A percentile compares a stretch with the other conserved stretches of the same genome.
phyloP scores from a whole-genome alignment of 768 basidiomycete genomes.

The Lactifluus echinatus region DNA sequence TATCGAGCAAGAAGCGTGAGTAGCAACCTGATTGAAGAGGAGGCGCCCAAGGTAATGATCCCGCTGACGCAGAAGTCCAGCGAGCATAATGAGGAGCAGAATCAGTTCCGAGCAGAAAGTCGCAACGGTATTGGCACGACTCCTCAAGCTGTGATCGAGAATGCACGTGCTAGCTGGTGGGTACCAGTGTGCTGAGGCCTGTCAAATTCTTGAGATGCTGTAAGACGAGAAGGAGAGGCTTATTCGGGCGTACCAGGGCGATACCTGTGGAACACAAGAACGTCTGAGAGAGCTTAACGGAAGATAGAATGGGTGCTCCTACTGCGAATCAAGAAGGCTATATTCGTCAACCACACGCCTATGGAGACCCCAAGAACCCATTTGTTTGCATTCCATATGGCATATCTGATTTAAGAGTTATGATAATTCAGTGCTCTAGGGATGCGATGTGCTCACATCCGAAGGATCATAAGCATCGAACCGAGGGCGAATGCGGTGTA shows the following conservation, averaged over 20 bases:
- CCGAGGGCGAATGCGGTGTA: background rate
- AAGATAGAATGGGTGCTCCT: background rate
- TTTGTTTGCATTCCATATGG: constrained; percentile 6
- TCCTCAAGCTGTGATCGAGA: background rate
- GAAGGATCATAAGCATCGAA: constrained; percentile 6
- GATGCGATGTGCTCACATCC: background rate
- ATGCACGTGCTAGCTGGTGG: background rate
- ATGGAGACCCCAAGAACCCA: background rate
- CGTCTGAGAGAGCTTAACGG: background rate
- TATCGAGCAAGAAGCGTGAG: background rate
- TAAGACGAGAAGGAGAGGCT: background rate
- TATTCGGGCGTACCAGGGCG: background rate
- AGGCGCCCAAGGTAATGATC: constrained; percentile 14
- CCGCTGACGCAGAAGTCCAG: constrained; percentile 13
- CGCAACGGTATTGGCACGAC: background rate
- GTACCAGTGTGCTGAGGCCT: background rate
- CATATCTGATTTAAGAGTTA: background rate
- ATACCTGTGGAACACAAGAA: background rate
- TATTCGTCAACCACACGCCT: constrained; percentile 1
- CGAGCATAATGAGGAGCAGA: constrained; percentile 3
- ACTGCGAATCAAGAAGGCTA: constrained; percentile 14
- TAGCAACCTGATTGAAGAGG: constrained; percentile 12
- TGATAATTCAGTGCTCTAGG: background rate
- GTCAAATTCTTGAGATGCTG: too few relatives aligned
- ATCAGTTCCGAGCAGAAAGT: constrained; percentile 8